Evolutionary conservation across 108 stramenopile genomes (phyloP), one percentile per base, ranked within the genome.

Genomic region (Nitzschia sp.): DNA sequence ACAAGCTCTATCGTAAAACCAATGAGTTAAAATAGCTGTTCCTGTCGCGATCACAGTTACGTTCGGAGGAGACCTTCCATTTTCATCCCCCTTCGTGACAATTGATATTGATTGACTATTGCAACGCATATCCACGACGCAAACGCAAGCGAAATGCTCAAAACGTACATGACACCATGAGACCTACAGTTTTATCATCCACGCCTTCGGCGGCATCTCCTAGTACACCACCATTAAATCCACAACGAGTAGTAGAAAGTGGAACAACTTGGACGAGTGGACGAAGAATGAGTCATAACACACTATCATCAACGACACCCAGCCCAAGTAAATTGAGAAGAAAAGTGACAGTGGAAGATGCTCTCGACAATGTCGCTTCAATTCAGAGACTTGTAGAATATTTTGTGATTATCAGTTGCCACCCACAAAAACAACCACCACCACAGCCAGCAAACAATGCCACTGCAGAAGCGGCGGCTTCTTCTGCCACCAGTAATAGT

Each of bases 351-450:
- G 63, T 73, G 13, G 60, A 70, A 29, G 74, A 76, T 54, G 58
- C 67, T 1, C 30, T 80, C 28, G 64, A 70, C 25, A 54, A 70
- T 59, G 51, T 54, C 11, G 67, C 77, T 6, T 46, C 77, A 9
- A 49, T 72, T 17, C 84, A 81, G 46, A 79, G 94, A 35, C 79
- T 95, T 25, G 91, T 95, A 25, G 94, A 95, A 64, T 95, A 95
- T 62, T 95, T 95, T 72, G 73, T 91, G 27, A 84, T 93, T 53
- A 79, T 95, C 28, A 79, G 85, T 23, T 78, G 82, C 54, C 73
- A 45, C 11, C 76, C 76, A 24, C 38, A 31, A 2, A 17, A 62
- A 46, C 61, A 5, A 19, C 31, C 42, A 46, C 38, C 8, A 19
- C 57, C 30, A 18, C 1, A 21, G 32, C 61, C 36, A 45, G 23